phyloP scores from a whole-genome alignment of 768 basidiomycete genomes.

The Gyrodon lividus region DNA sequence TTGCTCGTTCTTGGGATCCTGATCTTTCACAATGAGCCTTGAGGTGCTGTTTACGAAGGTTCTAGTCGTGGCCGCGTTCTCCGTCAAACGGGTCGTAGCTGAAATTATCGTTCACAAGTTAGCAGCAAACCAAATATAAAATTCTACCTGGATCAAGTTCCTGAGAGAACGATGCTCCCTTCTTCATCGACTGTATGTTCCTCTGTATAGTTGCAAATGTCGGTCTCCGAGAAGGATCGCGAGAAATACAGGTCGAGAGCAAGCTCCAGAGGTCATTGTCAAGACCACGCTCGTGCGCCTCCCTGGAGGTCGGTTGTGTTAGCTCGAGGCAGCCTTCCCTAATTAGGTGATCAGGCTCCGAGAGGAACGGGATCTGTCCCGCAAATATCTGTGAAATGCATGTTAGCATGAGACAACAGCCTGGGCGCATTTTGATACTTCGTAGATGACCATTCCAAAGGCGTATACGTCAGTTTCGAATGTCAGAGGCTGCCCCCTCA shows the following conservation, averaged over 20 bases:
- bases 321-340: background rate
- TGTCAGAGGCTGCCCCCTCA: slow-evolving; percentile 11
- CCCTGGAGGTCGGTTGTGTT: background rate
- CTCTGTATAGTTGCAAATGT: slow-evolving; percentile 2
- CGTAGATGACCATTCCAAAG: slow-evolving; percentile 31
- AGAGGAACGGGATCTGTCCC: slow-evolving; percentile 7
- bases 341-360: background rate
- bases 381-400: slow-evolving; percentile 7
- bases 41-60: background rate
- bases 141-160: background rate
- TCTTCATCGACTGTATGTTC: background rate
- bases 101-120: background rate
- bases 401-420: background rate
- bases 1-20: background rate
- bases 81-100: background rate
- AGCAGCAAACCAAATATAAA: background rate
- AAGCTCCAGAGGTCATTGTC: slow-evolving; percentile 7
- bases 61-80: background rate
- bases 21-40: no score
- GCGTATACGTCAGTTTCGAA: slow-evolving; percentile 29
- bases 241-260: slow-evolving; percentile 4
- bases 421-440: slow-evolving; percentile 14
- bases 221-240: slow-evolving; percentile 1
- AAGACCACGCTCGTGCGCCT: slow-evolving; percentile 2
- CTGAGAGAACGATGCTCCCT: background rate